Percentiles rank a stretch among this genome's conserved stretches.
Evolutionary conservation across 805 yeast species (phyloP).

Genomic region (Metschnikowia anglica): DNA sequence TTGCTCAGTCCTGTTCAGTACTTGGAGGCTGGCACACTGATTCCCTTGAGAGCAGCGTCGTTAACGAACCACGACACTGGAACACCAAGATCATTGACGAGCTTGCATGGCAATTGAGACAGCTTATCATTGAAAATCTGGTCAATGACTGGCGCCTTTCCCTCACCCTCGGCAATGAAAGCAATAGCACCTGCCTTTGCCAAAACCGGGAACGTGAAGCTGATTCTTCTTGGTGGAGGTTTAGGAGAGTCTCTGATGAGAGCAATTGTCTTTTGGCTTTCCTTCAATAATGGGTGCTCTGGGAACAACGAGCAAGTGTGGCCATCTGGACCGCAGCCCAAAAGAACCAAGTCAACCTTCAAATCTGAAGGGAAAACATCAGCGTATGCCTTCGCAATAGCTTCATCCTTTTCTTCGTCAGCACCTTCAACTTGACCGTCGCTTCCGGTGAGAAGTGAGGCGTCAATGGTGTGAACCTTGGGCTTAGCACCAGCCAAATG

Average conservation of each 20-base stretch:
- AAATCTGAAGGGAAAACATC: slow-evolving; percentile 48
- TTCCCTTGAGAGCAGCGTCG: slow-evolving; percentile 70
- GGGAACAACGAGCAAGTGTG: slow-evolving; percentile 95
- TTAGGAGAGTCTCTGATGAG: slow-evolving; percentile 82
- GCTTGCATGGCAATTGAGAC: slow-evolving; percentile 63
- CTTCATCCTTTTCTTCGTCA: slow-evolving; percentile 42
- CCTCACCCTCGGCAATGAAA: slow-evolving; percentile 88
- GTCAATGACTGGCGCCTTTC: slow-evolving; percentile 70
- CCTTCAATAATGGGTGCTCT: slow-evolving; percentile 66
- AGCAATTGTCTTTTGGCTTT: slow-evolving; percentile 53
- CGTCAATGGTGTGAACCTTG: slow-evolving; percentile 65
- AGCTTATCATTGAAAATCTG: slow-evolving; percentile 60
- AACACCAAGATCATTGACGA: slow-evolving; percentile 59
- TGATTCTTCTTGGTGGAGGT: slow-evolving; percentile 90
- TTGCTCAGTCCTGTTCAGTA: slow-evolving; percentile 22
- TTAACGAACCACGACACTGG: slow-evolving; percentile 83
- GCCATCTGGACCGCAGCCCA: slow-evolving; percentile 96
- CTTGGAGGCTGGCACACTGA: slow-evolving; percentile 42
- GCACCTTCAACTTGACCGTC: slow-evolving; percentile 46
- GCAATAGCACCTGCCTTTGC: slow-evolving; percentile 54
- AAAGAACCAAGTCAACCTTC: slow-evolving; percentile 61
- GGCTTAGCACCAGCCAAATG: slow-evolving; percentile 51
- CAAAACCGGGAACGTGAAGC: slow-evolving; percentile 79
- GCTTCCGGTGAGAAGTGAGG: slow-evolving; percentile 52
- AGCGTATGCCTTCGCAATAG: slow-evolving; percentile 65